Evolutionary conservation across 2,329 filamentous ascomycete genomes (phyloP).

Genomic region (Endocalyx cinctus): DNA sequence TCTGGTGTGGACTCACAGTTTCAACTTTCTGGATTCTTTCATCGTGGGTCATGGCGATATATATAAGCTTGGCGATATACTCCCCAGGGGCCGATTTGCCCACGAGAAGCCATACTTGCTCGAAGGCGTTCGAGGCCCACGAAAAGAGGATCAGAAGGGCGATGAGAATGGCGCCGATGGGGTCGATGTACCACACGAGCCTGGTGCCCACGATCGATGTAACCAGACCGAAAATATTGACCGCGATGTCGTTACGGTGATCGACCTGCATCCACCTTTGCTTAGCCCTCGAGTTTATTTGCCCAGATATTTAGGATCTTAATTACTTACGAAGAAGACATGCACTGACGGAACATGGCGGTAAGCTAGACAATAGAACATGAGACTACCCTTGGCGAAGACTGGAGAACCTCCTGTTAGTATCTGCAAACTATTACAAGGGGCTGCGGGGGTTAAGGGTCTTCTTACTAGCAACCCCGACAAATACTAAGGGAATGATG

Average conservation of each 20-base stretch:
- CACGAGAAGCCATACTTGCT: slow-evolving; percentile 58
- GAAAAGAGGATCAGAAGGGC: slow-evolving; percentile 57
- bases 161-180: slow-evolving; percentile 56
- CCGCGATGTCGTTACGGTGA: slow-evolving; percentile 52
- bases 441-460: background rate
- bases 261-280: slow-evolving; percentile 39
- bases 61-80: slow-evolving; percentile 52
- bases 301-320: background rate
- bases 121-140: slow-evolving; percentile 56
- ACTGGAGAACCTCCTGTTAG: slow-evolving; percentile 29
- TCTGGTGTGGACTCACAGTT: slow-evolving; percentile 31
- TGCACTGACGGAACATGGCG: slow-evolving; percentile 50
- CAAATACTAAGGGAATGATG: slow-evolving; percentile 50
- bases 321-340: slow-evolving; percentile 44
- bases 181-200: slow-evolving; percentile 57
- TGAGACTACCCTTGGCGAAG: slow-evolving; percentile 46
- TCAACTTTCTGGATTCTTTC: slow-evolving; percentile 52
- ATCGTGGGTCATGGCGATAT: slow-evolving; percentile 51
- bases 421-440: background rate
- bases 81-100: slow-evolving; percentile 56
- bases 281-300: slow-evolving; percentile 6
- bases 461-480: slow-evolving; percentile 47
- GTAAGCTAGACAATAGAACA: slow-evolving; percentile 50
- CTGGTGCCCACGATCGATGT: slow-evolving; percentile 51
- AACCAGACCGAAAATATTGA: slow-evolving; percentile 51